These are phyloP conservation scores for Neonectria punicea DNA, from an alignment of 2,329 filamentous ascomycete genomes.

Conservation along the genomic window DNA sequence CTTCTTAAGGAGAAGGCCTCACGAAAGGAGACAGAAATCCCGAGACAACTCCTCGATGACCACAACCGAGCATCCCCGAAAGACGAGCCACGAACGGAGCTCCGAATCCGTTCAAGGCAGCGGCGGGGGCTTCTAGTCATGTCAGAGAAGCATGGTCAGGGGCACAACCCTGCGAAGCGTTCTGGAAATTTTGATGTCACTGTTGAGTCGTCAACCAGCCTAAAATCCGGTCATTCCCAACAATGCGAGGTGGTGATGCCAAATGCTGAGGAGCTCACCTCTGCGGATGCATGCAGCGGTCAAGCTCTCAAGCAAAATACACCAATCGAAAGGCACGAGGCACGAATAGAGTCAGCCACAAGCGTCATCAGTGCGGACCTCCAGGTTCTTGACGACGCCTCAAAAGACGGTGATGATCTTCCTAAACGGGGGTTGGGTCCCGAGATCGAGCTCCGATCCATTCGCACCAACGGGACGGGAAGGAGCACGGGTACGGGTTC, in stretches of 20 bases:
- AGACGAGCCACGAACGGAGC: constrained; percentile 53
- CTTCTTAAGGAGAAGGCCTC: not conserved
- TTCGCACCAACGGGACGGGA: not conserved
- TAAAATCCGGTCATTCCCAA: not conserved
- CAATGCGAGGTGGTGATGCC: not conserved
- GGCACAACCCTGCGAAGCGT: constrained; percentile 1
- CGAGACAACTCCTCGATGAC: not conserved
- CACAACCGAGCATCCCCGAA: not conserved
- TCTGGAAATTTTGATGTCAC: not conserved
- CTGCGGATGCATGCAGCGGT: not conserved
- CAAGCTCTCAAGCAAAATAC: not conserved
- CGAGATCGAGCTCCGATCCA: not conserved
- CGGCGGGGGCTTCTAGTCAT: constrained; percentile 61
- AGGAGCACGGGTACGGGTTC: not conserved
- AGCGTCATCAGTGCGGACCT: not conserved
- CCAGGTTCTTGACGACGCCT: not conserved
- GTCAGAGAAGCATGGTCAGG: constrained; percentile 46
- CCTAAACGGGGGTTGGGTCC: not conserved
- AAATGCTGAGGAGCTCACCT: constrained; percentile 5
- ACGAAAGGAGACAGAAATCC: not conserved
- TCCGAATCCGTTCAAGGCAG: constrained; percentile 59
- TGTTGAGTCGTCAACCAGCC: not conserved
- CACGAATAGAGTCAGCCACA: not conserved
- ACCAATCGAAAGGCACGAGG: not conserved
- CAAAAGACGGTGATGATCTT: not conserved